These are phyloP conservation scores for Adansonia digitata DNA, from an alignment of 345 rosid species.

Conservation along the genomic window DNA sequence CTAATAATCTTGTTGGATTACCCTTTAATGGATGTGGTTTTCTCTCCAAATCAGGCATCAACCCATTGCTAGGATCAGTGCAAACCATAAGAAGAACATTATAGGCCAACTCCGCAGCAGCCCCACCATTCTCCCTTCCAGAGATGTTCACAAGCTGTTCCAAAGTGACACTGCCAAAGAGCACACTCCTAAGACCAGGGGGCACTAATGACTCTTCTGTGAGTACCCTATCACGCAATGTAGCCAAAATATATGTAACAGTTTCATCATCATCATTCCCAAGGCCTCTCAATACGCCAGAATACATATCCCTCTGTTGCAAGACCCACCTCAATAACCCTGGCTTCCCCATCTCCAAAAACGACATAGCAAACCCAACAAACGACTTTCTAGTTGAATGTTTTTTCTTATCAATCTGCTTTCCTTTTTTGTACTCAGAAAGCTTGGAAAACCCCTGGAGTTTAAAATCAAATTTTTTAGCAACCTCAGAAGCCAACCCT, in stretches of 20 bases:
- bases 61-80: slow-evolving; percentile 80
- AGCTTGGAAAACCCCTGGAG: slow-evolving; percentile 56
- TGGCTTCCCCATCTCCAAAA: slow-evolving; percentile 80
- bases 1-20: slow-evolving; percentile 60
- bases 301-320: slow-evolving; percentile 82
- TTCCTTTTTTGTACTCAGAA: slow-evolving; percentile 38
- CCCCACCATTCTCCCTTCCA: slow-evolving; percentile 50
- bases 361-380: slow-evolving; percentile 78
- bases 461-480: slow-evolving; percentile 70
- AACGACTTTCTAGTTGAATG: slow-evolving; percentile 58
- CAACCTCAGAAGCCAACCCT: slow-evolving; percentile 73
- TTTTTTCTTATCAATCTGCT: slow-evolving; percentile 40
- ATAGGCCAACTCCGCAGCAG: slow-evolving; percentile 60
- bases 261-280: slow-evolving; percentile 67
- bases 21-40: slow-evolving; percentile 56
- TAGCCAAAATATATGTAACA: slow-evolving; percentile 52
- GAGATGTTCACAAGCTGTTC: slow-evolving; percentile 67
- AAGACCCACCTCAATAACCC: slow-evolving; percentile 68
- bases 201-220: slow-evolving; percentile 65
- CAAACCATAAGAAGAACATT: slow-evolving; percentile 61
- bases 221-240: slow-evolving; percentile 58
- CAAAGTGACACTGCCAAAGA: slow-evolving; percentile 76
- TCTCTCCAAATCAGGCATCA: slow-evolving; percentile 73
- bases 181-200: slow-evolving; percentile 81
- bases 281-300: slow-evolving; percentile 65